A percentile compares a stretch with the other conserved stretches of the same genome.
phyloP scores from a whole-genome alignment of 306 rosid species.

The Dalbergia cochinchinensis region DNA sequence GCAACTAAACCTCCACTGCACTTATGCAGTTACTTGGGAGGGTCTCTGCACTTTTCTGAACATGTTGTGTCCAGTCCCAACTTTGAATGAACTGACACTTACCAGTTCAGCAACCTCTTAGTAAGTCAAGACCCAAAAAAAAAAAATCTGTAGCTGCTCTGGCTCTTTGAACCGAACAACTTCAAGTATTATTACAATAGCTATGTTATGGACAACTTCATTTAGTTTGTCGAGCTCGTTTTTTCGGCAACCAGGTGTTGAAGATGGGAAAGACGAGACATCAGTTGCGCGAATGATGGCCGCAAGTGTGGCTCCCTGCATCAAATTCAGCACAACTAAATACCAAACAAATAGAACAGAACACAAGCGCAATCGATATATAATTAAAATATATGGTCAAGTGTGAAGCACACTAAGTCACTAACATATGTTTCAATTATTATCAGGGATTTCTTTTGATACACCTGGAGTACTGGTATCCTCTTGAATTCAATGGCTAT shows the following conservation, averaged over 20 bases:
- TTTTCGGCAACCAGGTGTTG: slow-evolving; percentile 61
- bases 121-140: slow-evolving; percentile 42
- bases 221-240: slow-evolving; percentile 50
- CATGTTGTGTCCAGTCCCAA: slow-evolving; percentile 69
- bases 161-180: slow-evolving; percentile 83
- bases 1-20: slow-evolving; percentile 69
- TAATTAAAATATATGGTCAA: background rate
- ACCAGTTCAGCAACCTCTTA: slow-evolving; percentile 55
- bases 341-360: slow-evolving; percentile 24
- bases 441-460: too few species aligned
- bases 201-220: slow-evolving; percentile 51
- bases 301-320: slow-evolving; percentile 94
- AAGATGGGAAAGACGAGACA: slow-evolving; percentile 72
- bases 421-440: slow-evolving; percentile 2
- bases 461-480: too few species aligned
- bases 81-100: slow-evolving; percentile 82
- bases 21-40: slow-evolving; percentile 66
- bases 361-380: background rate
- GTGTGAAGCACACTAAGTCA: background rate
- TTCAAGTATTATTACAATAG: slow-evolving; percentile 58
- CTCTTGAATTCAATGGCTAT: too few species aligned
- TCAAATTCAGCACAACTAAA: slow-evolving; percentile 42
- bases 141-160: slow-evolving; percentile 54
- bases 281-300: slow-evolving; percentile 90
- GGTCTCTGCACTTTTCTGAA: slow-evolving; percentile 55